Base-by-base conservation (phyloP, 805 yeast species). In the Wickerhamomyces hampshirensis region DNA sequence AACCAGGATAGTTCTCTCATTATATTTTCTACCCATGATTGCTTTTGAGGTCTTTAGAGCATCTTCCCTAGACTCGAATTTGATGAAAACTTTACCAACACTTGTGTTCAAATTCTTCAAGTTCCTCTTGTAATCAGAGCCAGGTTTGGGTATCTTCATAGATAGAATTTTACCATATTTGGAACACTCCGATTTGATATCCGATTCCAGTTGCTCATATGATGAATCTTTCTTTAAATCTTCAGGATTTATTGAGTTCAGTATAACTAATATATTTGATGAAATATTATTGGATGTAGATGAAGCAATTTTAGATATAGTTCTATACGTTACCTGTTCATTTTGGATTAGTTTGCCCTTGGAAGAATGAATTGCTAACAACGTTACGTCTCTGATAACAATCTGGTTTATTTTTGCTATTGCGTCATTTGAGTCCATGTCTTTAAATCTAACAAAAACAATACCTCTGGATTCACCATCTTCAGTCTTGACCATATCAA, bases 61-160 rank as follows among this genome's bases (percentile, higher is more conserved):
- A 2, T 61, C 59, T 2, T 71, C 71, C 2, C 65, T 58, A 10
- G 64, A 62, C 1, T 65, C 68, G 58, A 83, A 88, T 55, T 80
- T 76, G 16, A 84, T 75, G 55, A 69, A 87, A 0, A 87, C 68
- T 43, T 75, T 80, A 0, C 96, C 96, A 32, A 80, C 68, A 5
- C 84, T 85, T 3, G 81, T 68, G 26, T 66, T 64, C 4, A 60
- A 49, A 32, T 61, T 60, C 53, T 68, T 63, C 46, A 69, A 49
- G 51, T 75, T 68, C 53, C 71, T 59, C 34, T 65, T 66, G 50
- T 61, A 66, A 28, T 61, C 64, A 2, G 53, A 49, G 13, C 55
- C 42, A 51, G 77, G 88, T 46, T 71, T 67, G 0, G 93, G 88
- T 13, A 87, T 73, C 38, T 68, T 69, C 1, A 85, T 59, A 4